Evolutionary conservation across 2,329 filamentous ascomycete genomes (phyloP), one percentile per base, ranked within the genome.

Genomic region (Aspergillus floridensis): DNA sequence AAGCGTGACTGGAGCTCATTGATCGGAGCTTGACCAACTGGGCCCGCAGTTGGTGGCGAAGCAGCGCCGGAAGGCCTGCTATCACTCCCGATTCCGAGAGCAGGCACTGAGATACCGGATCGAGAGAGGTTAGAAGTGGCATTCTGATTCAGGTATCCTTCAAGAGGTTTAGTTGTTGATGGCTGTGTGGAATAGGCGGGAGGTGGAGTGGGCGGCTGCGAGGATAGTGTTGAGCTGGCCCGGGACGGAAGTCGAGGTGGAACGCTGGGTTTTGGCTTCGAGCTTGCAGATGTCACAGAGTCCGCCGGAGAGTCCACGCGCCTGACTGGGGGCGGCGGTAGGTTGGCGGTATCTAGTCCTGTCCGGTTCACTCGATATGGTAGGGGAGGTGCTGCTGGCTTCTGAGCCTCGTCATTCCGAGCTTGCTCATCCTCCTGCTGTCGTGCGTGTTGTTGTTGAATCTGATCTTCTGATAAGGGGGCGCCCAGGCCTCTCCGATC

Each of bases 71-170:
- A 58, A 38, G 72, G 49, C 31, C 32, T 57, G 76, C 50, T 70
- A 32, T 59, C 59, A 55, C 66, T 64, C 4, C 86, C 87, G 61
- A 96, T 96, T 5, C 89, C 89, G 4, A 96, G 79, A 0, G 84
- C 89, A 0, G 92, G 88, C 0, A 96, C 91, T 0, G 88, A 90
- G 5, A 96, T 81, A 1, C 92, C 92, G 1, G 90, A 88, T 41
- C 86, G 83, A 11, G 87, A 85, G 8, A 97, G 81, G 47, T 91
- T 83, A 59, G 78, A 82, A 57, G 88, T 72, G 5, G 91, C 88
- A 5, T 81, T 84, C 66, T 84, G 81, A 56, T 87, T 86, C 48
- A 86, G 66, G 51, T 77, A 70, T 14, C 74, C 74, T 44, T 75
- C 70, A 21, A 65, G 70, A 56, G 67, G 74, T 53, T 59, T 56